These are phyloP conservation scores for Xylariaceae sp. DNA, from an alignment of 2,329 filamentous ascomycete genomes.

Conservation along the genomic window DNA sequence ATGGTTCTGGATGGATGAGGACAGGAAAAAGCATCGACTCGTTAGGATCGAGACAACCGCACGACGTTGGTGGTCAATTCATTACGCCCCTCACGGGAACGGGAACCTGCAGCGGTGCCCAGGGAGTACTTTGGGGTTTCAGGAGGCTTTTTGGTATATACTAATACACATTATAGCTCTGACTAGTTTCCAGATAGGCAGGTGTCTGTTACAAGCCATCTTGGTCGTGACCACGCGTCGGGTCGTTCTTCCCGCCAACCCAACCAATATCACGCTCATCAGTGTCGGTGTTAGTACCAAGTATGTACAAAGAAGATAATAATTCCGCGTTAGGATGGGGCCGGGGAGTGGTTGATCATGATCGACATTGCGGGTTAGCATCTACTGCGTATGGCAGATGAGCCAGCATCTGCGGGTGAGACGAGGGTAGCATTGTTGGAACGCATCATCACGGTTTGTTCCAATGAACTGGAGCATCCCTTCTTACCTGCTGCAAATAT, in stretches of 20 bases:
- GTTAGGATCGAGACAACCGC: slow-evolving; percentile 1
- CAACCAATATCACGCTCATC: slow-evolving; percentile 22
- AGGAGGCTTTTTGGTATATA: slow-evolving; percentile 16
- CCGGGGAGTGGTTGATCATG: slow-evolving; percentile 22
- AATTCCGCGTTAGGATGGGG: slow-evolving; percentile 24
- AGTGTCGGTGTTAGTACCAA: slow-evolving; percentile 14
- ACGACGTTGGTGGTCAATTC: background rate
- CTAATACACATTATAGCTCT: background rate
- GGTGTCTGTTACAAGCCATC: slow-evolving; percentile 8
- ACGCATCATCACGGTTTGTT: background rate
- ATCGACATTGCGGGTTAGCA: slow-evolving; percentile 22
- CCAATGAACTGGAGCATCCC: background rate
- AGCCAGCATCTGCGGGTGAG: slow-evolving; percentile 5
- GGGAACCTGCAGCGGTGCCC: slow-evolving; percentile 22
- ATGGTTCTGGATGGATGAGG: slow-evolving; percentile 10
- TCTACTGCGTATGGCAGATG: slow-evolving; percentile 12
- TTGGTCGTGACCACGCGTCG: slow-evolving; percentile 19
- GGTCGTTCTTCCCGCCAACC: slow-evolving; percentile 12
- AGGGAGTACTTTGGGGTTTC: slow-evolving; percentile 15
- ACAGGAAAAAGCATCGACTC: slow-evolving; percentile 1
- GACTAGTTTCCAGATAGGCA: background rate
- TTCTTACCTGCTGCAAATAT: background rate
- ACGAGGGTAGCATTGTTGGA: slow-evolving; percentile 1
- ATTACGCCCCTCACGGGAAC: background rate
- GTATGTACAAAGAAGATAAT: slow-evolving; percentile 13